A percentile compares a stretch with the other conserved stretches of the same genome.
Conservation (phyloP, 73 alveolate species). For the Tetrahymena elliotti region DNA sequence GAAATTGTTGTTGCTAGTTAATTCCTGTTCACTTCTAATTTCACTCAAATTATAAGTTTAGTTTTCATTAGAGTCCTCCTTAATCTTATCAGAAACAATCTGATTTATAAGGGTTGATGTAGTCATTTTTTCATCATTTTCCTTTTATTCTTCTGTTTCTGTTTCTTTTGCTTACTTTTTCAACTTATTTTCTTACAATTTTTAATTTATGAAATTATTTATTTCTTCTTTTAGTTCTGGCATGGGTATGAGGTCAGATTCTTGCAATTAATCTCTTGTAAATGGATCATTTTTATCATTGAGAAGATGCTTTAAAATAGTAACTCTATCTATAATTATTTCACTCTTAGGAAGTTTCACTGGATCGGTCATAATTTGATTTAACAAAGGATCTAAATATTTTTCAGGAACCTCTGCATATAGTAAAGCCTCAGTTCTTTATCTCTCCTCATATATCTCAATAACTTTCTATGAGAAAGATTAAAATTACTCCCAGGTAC, state of each 20-base stretch:
- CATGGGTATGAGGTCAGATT: not conserved
- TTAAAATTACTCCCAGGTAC: not conserved
- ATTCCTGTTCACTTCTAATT: not conserved
- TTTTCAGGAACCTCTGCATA: slow-evolving; percentile 20
- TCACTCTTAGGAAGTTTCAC: slow-evolving; percentile 10
- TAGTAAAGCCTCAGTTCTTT: not conserved
- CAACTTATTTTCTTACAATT: not conserved
- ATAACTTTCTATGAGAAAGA: not conserved
- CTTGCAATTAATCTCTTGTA: not conserved
- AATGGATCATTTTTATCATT: slow-evolving; percentile 9
- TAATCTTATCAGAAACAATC: not conserved
- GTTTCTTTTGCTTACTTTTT: not conserved
- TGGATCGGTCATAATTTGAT: slow-evolving; percentile 27
- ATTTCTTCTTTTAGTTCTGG: slow-evolving; percentile 16
- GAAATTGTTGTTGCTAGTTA: not conserved
- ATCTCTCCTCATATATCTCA: not conserved
- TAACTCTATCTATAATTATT: slow-evolving; percentile 14
- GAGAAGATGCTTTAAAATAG: not conserved
- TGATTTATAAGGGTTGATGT: not conserved
- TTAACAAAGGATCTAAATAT: slow-evolving; percentile 20
- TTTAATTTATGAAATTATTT: not conserved
- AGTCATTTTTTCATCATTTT: not conserved
- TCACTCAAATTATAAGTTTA: not conserved
- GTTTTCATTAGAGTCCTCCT: not conserved
- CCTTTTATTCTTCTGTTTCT: not conserved